Evolutionary conservation across 1,139 yeast species (phyloP).

Genomic region (Hemisphaericaspora xylofermentans): DNA sequence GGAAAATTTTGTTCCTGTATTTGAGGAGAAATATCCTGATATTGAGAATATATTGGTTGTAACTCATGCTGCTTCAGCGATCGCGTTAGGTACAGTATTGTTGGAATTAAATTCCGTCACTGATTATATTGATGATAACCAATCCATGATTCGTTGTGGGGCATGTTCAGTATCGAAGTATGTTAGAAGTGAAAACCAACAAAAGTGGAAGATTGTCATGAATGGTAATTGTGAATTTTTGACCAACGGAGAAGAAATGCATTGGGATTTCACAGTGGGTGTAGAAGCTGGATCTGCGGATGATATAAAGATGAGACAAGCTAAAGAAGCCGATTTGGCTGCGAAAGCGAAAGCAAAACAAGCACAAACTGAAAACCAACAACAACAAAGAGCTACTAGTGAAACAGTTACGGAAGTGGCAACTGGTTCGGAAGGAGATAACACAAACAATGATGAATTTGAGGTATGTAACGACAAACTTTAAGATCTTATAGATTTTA

Average conservation of each 20-base stretch:
- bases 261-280: constrained; percentile 72
- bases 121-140: constrained; percentile 47
- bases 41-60: constrained; percentile 58
- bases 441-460: constrained; percentile 25
- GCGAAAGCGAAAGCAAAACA: constrained; percentile 10
- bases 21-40: constrained; percentile 55
- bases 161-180: constrained; percentile 47
- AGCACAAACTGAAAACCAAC: neutral
- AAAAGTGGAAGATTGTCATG: constrained; percentile 53
- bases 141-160: constrained; percentile 43
- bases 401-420: constrained; percentile 22
- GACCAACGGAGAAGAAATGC: constrained; percentile 83
- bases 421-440: constrained; percentile 19
- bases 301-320: constrained; percentile 51
- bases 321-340: constrained; percentile 6
- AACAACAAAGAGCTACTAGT: too few species aligned
- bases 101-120: constrained; percentile 47
- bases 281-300: constrained; percentile 80
- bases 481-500: constrained; percentile 1
- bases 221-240: constrained; percentile 72
- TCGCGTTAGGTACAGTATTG: constrained; percentile 72
- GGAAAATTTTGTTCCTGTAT: constrained; percentile 46
- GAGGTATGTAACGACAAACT: constrained; percentile 32
- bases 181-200: constrained; percentile 17
- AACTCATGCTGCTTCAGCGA: constrained; percentile 84